These are phyloP conservation scores for Chlorella sp. DNA, from an alignment of 139 green algal species.

Conservation along the genomic window DNA sequence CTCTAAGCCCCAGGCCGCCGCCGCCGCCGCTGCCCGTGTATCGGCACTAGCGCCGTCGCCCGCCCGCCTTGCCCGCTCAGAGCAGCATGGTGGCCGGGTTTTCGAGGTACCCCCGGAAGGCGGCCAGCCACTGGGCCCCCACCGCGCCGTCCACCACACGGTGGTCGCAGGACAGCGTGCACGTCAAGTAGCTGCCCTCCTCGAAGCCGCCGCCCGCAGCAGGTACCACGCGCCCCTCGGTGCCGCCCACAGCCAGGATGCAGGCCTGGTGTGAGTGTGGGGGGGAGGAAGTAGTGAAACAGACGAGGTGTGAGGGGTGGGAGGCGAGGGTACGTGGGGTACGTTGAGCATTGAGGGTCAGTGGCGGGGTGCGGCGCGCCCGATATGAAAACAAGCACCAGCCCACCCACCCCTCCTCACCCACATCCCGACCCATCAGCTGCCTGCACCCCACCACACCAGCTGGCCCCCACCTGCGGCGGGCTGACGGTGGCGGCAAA, in stretches of 20 bases:
- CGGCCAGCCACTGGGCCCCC: constrained; percentile 94
- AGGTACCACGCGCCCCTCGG: constrained; percentile 67
- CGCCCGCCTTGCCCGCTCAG: constrained; percentile 59
- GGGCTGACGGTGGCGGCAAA: constrained; percentile 98
- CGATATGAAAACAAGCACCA: no score
- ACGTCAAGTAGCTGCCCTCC: constrained; percentile 64
- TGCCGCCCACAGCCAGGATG: constrained; percentile 82
- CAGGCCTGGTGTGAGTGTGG: constrained; percentile 66
- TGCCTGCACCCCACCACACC: no score
- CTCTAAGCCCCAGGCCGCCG: no score
- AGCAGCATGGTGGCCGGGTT: constrained; percentile 91
- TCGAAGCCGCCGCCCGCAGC: constrained; percentile 52
- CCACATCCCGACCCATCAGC: no score
- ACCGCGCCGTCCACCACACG: constrained; percentile 97
- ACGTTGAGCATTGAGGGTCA: background rate
- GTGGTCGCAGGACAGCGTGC: constrained; percentile 97
- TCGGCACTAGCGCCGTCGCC: no score
- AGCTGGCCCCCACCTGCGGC: constrained; percentile 65
- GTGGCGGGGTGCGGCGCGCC: no score
- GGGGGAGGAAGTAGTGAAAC: no score
- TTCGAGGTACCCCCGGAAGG: constrained; percentile 95
- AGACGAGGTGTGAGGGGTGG: background rate
- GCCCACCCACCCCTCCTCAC: no score
- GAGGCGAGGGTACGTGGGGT: background rate
- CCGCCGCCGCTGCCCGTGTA: no score